Conservation (phyloP, 176 grass and related monocot species). For the Chrysopogon serrulatus region DNA sequence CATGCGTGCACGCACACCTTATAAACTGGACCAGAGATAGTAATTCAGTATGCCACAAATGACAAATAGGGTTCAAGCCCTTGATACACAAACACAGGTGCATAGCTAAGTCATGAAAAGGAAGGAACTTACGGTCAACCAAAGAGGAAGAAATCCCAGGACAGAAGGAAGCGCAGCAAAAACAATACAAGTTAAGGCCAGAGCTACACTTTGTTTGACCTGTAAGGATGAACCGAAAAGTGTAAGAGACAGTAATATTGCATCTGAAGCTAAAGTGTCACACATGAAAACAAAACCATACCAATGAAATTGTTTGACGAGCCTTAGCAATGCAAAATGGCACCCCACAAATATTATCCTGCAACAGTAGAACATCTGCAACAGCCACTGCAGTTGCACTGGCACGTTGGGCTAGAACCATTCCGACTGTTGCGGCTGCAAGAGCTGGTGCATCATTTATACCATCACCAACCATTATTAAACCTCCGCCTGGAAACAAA, state of each 20-base stretch:
- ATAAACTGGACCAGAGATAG: no score
- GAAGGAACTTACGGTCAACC: slow-evolving; percentile 75
- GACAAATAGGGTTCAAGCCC: neutral
- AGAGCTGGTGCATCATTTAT: slow-evolving; percentile 99
- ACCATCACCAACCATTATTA: slow-evolving; percentile 99
- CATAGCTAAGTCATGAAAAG: slow-evolving; percentile 7
- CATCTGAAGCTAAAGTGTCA: neutral
- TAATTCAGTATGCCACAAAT: neutral
- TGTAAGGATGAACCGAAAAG: slow-evolving; percentile 43
- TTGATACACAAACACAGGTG: neutral
- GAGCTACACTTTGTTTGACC: slow-evolving; percentile 99
- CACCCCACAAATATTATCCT: slow-evolving; percentile 80
- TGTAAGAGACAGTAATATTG: slow-evolving; percentile 28
- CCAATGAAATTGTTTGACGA: slow-evolving; percentile 91
- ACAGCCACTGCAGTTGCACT: slow-evolving; percentile 93
- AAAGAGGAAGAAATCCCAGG: slow-evolving; percentile 96
- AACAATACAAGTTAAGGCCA: slow-evolving; percentile 90
- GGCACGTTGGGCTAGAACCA: slow-evolving; percentile 87
- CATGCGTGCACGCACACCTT: no score
- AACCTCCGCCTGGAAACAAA: slow-evolving; percentile 61
- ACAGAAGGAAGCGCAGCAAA: slow-evolving; percentile 96
- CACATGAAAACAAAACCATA: slow-evolving; percentile 16
- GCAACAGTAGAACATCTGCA: slow-evolving; percentile 85
- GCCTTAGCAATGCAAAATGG: slow-evolving; percentile 96
- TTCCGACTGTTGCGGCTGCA: slow-evolving; percentile 89